Evolutionary conservation across 495 filamentous ascomycete species (phyloP).

Genomic region (Podospora didyma): DNA sequence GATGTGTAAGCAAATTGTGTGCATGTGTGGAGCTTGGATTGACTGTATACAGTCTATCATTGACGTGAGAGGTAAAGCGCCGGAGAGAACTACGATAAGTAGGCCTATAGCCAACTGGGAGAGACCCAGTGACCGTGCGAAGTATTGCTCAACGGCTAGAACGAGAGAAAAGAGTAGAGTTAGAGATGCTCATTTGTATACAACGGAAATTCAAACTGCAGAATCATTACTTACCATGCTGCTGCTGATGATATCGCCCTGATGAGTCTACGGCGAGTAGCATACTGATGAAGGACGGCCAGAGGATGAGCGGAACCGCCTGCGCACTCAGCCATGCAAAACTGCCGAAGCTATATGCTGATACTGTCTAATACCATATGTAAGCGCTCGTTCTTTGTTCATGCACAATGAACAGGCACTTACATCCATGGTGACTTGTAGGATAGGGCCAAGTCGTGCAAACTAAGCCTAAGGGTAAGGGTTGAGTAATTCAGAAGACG

Average conservation of each 20-base stretch:
- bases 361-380: slow-evolving; percentile 46
- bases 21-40: neutral
- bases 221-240: neutral
- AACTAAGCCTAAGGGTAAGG: too few relatives aligned
- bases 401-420: neutral
- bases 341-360: slow-evolving; percentile 62
- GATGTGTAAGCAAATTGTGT: neutral
- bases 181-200: neutral
- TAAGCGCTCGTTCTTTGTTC: neutral
- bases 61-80: slow-evolving; percentile 67
- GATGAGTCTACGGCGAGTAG: slow-evolving; percentile 48
- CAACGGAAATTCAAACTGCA: too few relatives aligned
- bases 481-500: too few relatives aligned
- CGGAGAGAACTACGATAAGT: slow-evolving; percentile 65
- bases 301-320: slow-evolving; percentile 57
- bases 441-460: too few relatives aligned
- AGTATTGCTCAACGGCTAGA: slow-evolving; percentile 60
- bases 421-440: neutral
- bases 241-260: slow-evolving; percentile 41
- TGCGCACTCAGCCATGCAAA: slow-evolving; percentile 65
- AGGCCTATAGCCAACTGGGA: slow-evolving; percentile 61
- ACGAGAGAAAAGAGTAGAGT: neutral
- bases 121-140: slow-evolving; percentile 66
- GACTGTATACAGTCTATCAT: slow-evolving; percentile 18
- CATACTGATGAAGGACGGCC: slow-evolving; percentile 63